Evolutionary conservation across 1,139 yeast genomes (phyloP).

Genomic region (Nakaseomyces uthaithaninus): DNA sequence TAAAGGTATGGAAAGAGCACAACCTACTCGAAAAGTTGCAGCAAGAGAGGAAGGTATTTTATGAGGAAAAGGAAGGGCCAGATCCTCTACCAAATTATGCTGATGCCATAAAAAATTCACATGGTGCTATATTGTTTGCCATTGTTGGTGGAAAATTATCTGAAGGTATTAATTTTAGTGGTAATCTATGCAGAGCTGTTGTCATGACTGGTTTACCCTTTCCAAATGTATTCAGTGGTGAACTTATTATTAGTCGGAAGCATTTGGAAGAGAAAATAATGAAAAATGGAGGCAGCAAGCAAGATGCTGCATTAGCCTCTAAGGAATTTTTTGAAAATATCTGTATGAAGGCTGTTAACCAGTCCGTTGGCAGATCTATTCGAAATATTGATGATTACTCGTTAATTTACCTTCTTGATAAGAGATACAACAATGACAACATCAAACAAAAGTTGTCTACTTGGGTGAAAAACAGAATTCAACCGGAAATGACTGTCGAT

Average conservation of each 20-base stretch:
- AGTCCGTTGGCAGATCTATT: conserved; percentile 87
- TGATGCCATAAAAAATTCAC: conserved; percentile 26
- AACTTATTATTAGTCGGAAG: conserved; percentile 62
- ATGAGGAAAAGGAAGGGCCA: conserved; percentile 49
- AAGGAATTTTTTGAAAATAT: conserved; percentile 63
- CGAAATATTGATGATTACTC: conserved; percentile 80
- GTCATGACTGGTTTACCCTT: conserved; percentile 85
- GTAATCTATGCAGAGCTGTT: conserved; percentile 78
- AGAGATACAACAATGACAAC: conserved; percentile 42
- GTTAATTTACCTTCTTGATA: conserved; percentile 61
- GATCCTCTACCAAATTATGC: conserved; percentile 46
- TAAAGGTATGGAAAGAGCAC: conserved; percentile 44
- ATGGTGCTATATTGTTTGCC: conserved; percentile 66
- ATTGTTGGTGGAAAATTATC: conserved; percentile 93
- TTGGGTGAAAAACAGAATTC: conserved; percentile 58
- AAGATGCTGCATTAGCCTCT: conserved; percentile 28
- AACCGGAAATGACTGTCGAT: conserved; percentile 13
- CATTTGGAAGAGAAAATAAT: conserved; percentile 47
- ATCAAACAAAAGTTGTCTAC: conserved; percentile 61
- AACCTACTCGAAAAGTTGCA: conserved; percentile 34
- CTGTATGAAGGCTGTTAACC: conserved; percentile 89
- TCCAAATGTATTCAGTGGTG: conserved; percentile 81
- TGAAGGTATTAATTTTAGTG: conserved; percentile 89
- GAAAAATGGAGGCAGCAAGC: conserved; percentile 22
- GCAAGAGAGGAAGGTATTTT: conserved; percentile 40